Percentiles rank a stretch among this genome's conserved stretches.
These are phyloP conservation scores for Trichoderma harzianum DNA, from an alignment of 2,329 filamentous ascomycete species.

Conservation along the genomic window DNA sequence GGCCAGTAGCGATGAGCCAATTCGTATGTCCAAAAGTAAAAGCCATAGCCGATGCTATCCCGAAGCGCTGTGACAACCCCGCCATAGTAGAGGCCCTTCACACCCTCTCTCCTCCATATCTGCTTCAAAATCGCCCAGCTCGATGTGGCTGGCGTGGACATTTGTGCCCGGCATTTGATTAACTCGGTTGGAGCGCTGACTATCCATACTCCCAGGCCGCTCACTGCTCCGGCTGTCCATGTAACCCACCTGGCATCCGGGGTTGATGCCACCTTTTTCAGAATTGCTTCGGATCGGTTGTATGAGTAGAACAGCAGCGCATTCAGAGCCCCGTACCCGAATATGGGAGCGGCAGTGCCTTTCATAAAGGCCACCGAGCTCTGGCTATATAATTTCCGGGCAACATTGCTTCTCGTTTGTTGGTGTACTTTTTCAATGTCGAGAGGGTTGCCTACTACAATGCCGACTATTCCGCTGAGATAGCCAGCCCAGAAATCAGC, in stretches of 20 bases:
- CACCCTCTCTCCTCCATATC: slow-evolving; percentile 54
- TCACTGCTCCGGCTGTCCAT: slow-evolving; percentile 76
- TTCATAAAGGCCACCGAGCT: slow-evolving; percentile 43
- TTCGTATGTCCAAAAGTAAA: slow-evolving; percentile 95
- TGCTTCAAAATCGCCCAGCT: slow-evolving; percentile 62
- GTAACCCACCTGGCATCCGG: slow-evolving; percentile 58
- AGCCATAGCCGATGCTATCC: slow-evolving; percentile 91
- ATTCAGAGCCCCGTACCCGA: slow-evolving; percentile 89
- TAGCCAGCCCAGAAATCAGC: slow-evolving; percentile 95
- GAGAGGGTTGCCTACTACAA: slow-evolving; percentile 84
- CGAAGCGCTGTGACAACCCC: slow-evolving; percentile 77
- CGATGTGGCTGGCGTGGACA: slow-evolving; percentile 49
- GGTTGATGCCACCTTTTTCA: slow-evolving; percentile 43
- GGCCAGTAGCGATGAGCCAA: slow-evolving; percentile 61
- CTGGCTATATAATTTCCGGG: slow-evolving; percentile 26
- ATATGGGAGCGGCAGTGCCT: slow-evolving; percentile 78
- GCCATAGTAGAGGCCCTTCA: slow-evolving; percentile 75
- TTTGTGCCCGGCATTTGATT: slow-evolving; percentile 83
- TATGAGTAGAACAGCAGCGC: slow-evolving; percentile 87
- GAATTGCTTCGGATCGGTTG: slow-evolving; percentile 70
- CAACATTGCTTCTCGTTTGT: slow-evolving; percentile 55
- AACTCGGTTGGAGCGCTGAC: slow-evolving; percentile 87
- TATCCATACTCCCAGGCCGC: slow-evolving; percentile 80
- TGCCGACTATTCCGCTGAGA: slow-evolving; percentile 78
- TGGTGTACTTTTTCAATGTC: slow-evolving; percentile 64